Conservation (phyloP, 768 basidiomycete genomes). For the Roridomyces roridus region DNA sequence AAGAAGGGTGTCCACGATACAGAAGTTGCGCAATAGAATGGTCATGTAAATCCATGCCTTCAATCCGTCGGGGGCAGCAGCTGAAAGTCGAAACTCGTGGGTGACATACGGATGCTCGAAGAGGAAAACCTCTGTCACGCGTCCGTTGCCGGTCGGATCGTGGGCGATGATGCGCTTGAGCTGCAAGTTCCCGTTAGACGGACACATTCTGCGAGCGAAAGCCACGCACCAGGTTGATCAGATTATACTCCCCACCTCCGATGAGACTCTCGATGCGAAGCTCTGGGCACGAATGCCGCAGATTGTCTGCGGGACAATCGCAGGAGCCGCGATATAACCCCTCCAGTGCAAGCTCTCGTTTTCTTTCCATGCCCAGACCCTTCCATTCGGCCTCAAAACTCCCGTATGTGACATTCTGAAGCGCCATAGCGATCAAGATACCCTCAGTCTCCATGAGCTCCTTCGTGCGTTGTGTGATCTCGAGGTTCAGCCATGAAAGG, state of each 20-base stretch:
- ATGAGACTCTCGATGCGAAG: slow-evolving; percentile 9
- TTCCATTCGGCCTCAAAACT: slow-evolving; percentile 1
- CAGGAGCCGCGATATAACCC: neutral
- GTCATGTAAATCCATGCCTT: neutral
- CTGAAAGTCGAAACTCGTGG: neutral
- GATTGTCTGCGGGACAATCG: neutral
- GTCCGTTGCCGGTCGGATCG: too few species aligned
- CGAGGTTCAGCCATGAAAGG: too few species aligned
- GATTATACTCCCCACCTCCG: slow-evolving; percentile 10
- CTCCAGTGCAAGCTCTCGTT: neutral
- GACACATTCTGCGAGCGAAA: neutral
- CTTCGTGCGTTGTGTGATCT: neutral
- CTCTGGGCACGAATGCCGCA: slow-evolving; percentile 10
- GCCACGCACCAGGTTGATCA: slow-evolving; percentile 12
- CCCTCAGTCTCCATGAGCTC: slow-evolving; percentile 4
- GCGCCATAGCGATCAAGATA: neutral
- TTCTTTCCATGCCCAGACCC: neutral
- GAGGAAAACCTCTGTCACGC: neutral
- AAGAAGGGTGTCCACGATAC: slow-evolving; percentile 2
- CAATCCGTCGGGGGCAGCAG: neutral
- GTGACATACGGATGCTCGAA: slow-evolving; percentile 7
- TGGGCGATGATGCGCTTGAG: slow-evolving; percentile 3
- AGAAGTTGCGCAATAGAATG: neutral
- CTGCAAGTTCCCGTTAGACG: neutral
- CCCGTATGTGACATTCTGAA: neutral